A percentile compares a stretch with the other conserved stretches of the same genome.
Conservation (phyloP, 208 protist genomes). For the Endotrypanum monterogeii region DNA sequence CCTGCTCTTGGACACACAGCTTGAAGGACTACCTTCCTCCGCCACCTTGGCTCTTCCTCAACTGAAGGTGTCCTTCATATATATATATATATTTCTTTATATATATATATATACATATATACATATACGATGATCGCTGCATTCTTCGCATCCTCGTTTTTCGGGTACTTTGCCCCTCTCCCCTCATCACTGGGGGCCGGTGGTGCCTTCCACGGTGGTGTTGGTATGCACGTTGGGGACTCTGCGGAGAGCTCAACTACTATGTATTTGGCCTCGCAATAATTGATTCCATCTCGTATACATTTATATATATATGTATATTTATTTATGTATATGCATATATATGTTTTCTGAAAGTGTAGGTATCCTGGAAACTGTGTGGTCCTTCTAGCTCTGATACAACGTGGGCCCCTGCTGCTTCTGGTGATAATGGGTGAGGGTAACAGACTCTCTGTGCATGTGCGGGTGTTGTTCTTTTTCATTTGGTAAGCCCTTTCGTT, state of each 20-base stretch:
- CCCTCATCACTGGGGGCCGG: neutral
- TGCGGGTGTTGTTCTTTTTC: neutral
- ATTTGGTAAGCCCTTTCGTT: neutral
- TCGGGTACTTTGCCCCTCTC: neutral
- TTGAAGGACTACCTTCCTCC: too few species aligned
- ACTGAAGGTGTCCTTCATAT: too few species aligned
- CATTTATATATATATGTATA: conserved; percentile 13
- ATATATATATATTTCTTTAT: too few species aligned
- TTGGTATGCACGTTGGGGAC: conserved; percentile 4
- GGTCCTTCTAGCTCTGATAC: neutral
- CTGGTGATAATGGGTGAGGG: neutral
- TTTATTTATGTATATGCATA: too few species aligned
- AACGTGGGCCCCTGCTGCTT: neutral
- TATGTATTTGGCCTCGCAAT: too few species aligned
- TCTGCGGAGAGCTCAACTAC: neutral
- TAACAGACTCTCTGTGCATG: neutral
- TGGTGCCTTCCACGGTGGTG: neutral
- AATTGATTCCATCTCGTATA: neutral
- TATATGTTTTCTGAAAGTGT: conserved; percentile 3
- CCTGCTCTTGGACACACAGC: too few species aligned
- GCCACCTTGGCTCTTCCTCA: too few species aligned
- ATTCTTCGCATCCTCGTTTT: conserved; percentile 7
- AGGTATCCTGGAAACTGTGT: conserved; percentile 29
- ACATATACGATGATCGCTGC: neutral
- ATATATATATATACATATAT: too few species aligned